phyloP scores from a whole-genome alignment of 148 eudicot genomes.

The Dysphania ambrosioides region DNA sequence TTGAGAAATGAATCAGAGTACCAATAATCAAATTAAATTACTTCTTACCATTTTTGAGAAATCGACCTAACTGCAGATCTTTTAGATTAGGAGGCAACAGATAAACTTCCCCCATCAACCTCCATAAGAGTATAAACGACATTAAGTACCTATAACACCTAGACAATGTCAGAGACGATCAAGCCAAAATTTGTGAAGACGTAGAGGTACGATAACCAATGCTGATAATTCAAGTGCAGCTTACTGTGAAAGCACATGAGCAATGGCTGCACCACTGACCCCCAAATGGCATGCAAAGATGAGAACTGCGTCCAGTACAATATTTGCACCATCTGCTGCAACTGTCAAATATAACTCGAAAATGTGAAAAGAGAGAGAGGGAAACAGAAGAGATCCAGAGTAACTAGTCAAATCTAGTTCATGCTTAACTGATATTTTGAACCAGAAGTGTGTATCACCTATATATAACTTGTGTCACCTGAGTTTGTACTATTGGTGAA shows the following conservation, averaged over 20 bases:
- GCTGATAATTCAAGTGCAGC: constrained; percentile 25
- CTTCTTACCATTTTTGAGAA: constrained; percentile 78
- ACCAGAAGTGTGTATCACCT: not conserved
- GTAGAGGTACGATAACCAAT: not conserved
- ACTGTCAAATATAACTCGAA: constrained; percentile 37
- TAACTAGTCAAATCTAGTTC: not conserved
- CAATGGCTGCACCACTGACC: constrained; percentile 94
- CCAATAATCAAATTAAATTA: not conserved
- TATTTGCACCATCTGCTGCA: constrained; percentile 71
- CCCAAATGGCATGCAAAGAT: constrained; percentile 69
- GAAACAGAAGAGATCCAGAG: not conserved
- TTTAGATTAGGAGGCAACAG: constrained; percentile 67
- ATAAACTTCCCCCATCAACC: constrained; percentile 63
- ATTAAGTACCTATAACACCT: constrained; percentile 60
- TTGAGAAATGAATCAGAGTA: not conserved
- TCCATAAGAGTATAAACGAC: constrained; percentile 59
- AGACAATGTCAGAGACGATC: not conserved
- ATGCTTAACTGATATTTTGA: not conserved
- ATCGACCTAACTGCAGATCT: constrained; percentile 66
- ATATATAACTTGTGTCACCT: not conserved
- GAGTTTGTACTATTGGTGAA: not conserved
- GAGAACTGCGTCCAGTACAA: constrained; percentile 81
- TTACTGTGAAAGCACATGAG: constrained; percentile 96
- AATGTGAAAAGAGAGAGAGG: not conserved
- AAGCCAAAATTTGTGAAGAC: not conserved